phyloP scores from a whole-genome alignment of 2,329 filamentous ascomycete species.

The Cercospora brassicicola region DNA sequence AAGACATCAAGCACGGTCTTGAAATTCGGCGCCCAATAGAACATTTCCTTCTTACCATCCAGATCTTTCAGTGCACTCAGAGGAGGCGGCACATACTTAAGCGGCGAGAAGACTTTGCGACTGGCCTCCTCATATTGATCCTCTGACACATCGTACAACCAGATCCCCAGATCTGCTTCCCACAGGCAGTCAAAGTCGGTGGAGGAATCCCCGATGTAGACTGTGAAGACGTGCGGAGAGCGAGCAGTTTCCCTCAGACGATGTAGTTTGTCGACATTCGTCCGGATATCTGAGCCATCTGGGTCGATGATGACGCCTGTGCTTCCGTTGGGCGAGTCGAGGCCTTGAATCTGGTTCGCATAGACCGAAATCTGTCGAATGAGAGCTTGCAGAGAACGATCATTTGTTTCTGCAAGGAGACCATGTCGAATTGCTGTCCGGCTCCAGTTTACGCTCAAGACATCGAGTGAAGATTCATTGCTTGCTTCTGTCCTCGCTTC shows the following conservation, averaged over 20 bases:
- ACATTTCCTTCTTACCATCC: conserved; percentile 7
- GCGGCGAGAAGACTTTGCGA: conserved; percentile 28
- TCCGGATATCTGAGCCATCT: conserved; percentile 36
- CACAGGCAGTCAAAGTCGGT: conserved; percentile 51
- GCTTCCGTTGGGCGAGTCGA: conserved; percentile 30
- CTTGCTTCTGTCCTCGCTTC: not conserved
- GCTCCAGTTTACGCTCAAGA: conserved; percentile 54
- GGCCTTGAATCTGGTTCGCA: conserved; percentile 42
- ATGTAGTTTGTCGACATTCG: conserved; percentile 45
- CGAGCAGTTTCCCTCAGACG: conserved; percentile 25
- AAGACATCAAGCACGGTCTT: conserved; percentile 10
- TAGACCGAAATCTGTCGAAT: conserved; percentile 24
- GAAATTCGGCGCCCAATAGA: conserved; percentile 25
- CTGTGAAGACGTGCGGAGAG: conserved; percentile 23
- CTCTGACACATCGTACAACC: conserved; percentile 31
- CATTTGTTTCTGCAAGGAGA: conserved; percentile 17
- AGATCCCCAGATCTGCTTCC: conserved; percentile 49
- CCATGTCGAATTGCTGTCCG: conserved; percentile 42
- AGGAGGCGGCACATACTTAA: conserved; percentile 22
- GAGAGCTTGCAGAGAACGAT: conserved; percentile 10
- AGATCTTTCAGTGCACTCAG: not conserved
- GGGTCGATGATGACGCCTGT: conserved; percentile 33
- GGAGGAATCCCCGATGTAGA: conserved; percentile 52
- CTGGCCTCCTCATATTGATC: conserved; percentile 19
- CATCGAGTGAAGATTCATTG: conserved; percentile 30